Conservation (phyloP, 345 rosid species). For the Eucalyptus melliodora region DNA sequence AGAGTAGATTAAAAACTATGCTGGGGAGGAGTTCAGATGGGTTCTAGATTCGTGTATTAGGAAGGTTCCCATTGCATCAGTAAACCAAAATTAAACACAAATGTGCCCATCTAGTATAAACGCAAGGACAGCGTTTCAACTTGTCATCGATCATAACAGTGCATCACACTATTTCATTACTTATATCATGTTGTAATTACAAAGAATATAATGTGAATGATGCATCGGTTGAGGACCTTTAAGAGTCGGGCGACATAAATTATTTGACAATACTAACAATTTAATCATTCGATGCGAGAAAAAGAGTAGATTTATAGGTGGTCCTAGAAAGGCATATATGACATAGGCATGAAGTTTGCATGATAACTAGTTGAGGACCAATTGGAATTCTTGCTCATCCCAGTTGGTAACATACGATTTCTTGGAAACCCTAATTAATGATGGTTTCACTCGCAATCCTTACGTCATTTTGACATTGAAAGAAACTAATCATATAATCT, state of each 20-base stretch:
- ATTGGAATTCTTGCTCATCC: background rate
- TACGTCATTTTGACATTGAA: background rate
- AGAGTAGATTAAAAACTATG: background rate
- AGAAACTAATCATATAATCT: background rate
- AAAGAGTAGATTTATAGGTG: background rate
- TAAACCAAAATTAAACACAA: background rate
- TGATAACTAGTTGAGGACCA: background rate
- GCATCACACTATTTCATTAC: background rate
- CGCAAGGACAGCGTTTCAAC: background rate
- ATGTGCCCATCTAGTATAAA: background rate
- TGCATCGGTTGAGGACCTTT: background rate
- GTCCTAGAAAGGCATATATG: background rate
- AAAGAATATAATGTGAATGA: background rate
- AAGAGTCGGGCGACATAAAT: background rate
- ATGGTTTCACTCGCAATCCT: background rate
- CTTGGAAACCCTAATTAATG: background rate
- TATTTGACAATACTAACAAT: background rate
- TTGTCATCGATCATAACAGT: background rate
- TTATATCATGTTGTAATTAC: background rate
- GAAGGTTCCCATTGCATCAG: background rate
- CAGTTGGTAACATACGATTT: background rate
- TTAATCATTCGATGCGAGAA: background rate
- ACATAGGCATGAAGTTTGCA: background rate
- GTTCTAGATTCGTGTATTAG: background rate
- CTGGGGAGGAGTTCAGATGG: background rate